Conservation (phyloP, 164 flowering plant species). For the Aristolochia californica region DNA sequence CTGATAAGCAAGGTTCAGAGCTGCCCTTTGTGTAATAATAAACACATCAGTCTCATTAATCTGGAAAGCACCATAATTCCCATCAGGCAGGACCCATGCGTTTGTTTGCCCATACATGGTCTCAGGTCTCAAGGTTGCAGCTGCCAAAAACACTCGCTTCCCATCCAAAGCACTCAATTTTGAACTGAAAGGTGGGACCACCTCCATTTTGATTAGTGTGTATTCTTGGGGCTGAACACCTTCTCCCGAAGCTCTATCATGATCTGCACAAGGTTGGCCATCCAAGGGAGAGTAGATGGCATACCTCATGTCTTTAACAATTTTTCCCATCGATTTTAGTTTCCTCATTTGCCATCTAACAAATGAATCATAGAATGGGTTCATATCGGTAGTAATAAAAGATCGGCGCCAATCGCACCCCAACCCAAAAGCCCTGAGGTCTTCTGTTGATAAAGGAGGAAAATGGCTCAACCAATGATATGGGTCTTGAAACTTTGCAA, state of each 20-base stretch:
- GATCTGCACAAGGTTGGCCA: constrained; percentile 96
- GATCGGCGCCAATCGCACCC: constrained; percentile 94
- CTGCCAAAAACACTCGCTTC: constrained; percentile 61
- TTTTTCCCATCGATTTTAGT: constrained; percentile 63
- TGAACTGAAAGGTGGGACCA: constrained; percentile 58
- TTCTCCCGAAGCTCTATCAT: constrained; percentile 87
- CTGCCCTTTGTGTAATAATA: constrained; percentile 63
- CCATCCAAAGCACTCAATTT: constrained; percentile 61
- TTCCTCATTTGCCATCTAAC: constrained; percentile 90
- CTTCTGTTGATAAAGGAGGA: constrained; percentile 75
- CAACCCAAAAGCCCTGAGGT: constrained; percentile 75
- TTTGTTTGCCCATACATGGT: constrained; percentile 94
- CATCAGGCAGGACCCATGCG: constrained; percentile 85
- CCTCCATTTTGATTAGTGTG: constrained; percentile 86
- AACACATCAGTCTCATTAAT: constrained; percentile 71
- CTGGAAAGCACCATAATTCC: constrained; percentile 85
- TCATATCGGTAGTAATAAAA: constrained; percentile 72
- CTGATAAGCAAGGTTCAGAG: constrained; percentile 81
- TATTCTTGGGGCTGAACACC: constrained; percentile 91
- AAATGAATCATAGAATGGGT: constrained; percentile 73
- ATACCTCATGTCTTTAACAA: constrained; percentile 72
- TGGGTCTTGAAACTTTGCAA: constrained; percentile 63
- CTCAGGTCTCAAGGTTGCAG: constrained; percentile 91
- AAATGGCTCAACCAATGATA: constrained; percentile 62
- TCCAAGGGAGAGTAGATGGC: constrained; percentile 73